Evolutionary conservation across 177 flowering plant species (phyloP), one percentile per base, ranked within the genome.

Genomic region (Telopea speciosissima): DNA sequence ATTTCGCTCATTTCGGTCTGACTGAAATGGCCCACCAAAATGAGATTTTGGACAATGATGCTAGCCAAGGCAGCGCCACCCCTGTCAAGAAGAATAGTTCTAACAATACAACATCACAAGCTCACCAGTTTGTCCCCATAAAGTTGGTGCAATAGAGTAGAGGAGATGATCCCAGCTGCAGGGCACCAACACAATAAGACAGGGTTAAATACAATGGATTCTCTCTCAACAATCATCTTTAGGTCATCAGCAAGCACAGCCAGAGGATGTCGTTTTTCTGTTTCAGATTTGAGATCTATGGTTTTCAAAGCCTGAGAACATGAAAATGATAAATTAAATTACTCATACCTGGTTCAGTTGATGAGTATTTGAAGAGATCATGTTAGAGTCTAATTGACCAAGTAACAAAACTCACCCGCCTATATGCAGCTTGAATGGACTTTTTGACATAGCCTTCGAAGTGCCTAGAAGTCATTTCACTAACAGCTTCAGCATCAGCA

Each of bases 111-210:
- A 66, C n/a, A 14, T 40, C 56, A 33, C 36, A 65, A 74, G 79
- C 42, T 42, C 72, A 93, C 98, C 98, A 93, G 82, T 81, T 74
- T 84, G 75, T 88, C 87, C 73, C 92, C 87, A 84, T 85, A 93
- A 76, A 83, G 75, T 65, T 73, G 79, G 74, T 90, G 89, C 76
- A 90, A 73, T 59, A 67, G 74, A 71, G 62, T 68, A 58, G 88
- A 79, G 63, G 89, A 80, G 31, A 86, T 75, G 71, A 71, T 73
- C 71, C 86, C 81, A 72, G 89, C 87, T 72, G 85, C 86, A 70
- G 89, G 86, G 74, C 78, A 85, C 89, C 90, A 88, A 24, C 67
- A 77, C 72, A 80, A 67, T 2, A 93, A 69, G 65, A 82, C 83
- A 21, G 96, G 98, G 68, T 31, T 75, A 76, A 88, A 93, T 3